Evolutionary conservation across 257 asterid species (phyloP).

Genomic region (Solanum sitiens): DNA sequence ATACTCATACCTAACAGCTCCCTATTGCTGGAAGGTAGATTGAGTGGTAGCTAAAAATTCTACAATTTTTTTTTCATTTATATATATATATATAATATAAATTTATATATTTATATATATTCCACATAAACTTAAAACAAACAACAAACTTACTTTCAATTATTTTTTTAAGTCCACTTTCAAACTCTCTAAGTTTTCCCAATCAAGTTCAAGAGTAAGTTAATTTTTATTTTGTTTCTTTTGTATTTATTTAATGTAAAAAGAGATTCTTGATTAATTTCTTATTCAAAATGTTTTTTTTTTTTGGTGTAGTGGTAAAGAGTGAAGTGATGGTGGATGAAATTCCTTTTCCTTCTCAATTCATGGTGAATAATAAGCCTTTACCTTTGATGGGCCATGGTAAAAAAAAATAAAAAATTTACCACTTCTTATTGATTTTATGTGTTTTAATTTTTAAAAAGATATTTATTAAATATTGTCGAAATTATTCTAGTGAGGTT

Average conservation of each 20-base stretch:
- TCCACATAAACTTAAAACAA: background rate
- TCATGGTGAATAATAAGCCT: constrained; percentile 20
- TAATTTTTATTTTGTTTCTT: background rate
- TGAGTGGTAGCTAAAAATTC: background rate
- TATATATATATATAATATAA: background rate
- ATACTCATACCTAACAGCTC: background rate
- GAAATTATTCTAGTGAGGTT: background rate
- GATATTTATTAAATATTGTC: background rate
- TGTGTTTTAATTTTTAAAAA: background rate
- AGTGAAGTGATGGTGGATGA: constrained; percentile 46
- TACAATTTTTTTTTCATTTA: background rate
- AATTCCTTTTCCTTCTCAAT: constrained; percentile 38
- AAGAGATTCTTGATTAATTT: background rate
- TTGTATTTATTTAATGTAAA: background rate
- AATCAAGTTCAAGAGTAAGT: background rate
- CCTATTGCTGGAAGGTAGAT: background rate
- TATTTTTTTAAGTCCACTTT: background rate
- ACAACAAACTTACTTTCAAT: background rate
- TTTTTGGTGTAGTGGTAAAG: constrained; percentile 35
- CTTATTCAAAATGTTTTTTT: background rate
- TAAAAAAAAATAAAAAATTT: background rate
- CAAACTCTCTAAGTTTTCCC: background rate
- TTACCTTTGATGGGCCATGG: constrained; percentile 49
- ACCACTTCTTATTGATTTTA: background rate
- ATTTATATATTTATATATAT: background rate